Evolutionary conservation across 1,284 basidiomycete species (phyloP).

Genomic region (Pterula multifida): DNA sequence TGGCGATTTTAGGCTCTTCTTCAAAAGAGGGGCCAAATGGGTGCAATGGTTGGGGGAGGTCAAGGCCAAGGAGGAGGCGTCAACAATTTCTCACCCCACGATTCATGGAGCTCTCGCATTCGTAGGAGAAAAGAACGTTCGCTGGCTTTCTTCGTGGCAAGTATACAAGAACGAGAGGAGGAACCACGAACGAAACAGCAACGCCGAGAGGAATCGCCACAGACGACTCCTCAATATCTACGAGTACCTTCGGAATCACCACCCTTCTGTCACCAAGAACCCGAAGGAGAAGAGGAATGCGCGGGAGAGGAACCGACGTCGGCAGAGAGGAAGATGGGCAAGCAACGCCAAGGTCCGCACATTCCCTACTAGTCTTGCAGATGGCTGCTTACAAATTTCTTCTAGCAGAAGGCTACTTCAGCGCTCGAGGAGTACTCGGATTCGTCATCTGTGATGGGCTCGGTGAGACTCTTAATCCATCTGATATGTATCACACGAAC

Average conservation of each 20-base stretch:
- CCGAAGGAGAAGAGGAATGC: neutral
- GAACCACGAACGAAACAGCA: neutral
- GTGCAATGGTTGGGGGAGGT: neutral
- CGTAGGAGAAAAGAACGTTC: neutral
- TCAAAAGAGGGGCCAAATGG: neutral
- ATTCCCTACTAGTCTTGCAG: no score
- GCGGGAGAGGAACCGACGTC: neutral
- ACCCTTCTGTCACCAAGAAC: neutral
- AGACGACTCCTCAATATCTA: neutral
- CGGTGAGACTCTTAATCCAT: no score
- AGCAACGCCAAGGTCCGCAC: neutral
- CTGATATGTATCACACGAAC: no score
- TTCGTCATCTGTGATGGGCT: neutral
- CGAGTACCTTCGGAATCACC: neutral
- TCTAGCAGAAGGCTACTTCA: no score
- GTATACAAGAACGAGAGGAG: constrained; percentile 1
- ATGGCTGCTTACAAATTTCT: no score
- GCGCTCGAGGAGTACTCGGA: neutral
- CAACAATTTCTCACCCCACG: neutral
- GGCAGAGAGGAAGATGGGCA: neutral
- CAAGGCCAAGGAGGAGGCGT: neutral
- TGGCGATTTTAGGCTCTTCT: neutral
- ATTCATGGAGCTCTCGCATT: neutral
- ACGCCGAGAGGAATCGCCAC: neutral
- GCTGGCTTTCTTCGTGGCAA: neutral